Base-by-base conservation (phyloP, 2,329 filamentous ascomycete species). In the Bipolaris bicolor region DNA sequence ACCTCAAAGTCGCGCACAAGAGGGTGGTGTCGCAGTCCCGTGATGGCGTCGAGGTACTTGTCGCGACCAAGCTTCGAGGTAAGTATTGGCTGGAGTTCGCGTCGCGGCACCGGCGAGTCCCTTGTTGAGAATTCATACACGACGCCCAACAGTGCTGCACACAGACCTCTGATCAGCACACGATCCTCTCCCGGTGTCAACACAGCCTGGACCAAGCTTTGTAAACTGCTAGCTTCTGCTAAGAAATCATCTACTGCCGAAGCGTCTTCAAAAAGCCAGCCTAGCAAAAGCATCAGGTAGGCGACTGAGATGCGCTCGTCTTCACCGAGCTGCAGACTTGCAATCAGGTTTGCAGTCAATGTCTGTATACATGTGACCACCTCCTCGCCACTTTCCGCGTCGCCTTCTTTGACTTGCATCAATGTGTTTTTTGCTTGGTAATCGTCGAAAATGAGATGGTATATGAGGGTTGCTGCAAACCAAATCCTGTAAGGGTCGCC, bases 101-200 rank as follows among this genome's bases (percentile, higher is more conserved):
- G 83, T 59, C 95, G 85, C 5, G 94, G 86, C 49, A 99, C 89
- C 0, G 95, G 92, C 0, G 94, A 98, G 76, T 99, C 95, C 73
- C 96, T 97, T 0, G 94, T 97, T 9, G 94, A 98, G 71, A 98
- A 99, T 70, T 99, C 95, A 73, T 98, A 99, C 4, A 95, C 84
- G 18, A 96, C 88, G 9, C 94, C 95, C 1, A 98, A 82, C 0
- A 99, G 80, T 72, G 92, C 87, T 15, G 92, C 90, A 72, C 90
- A 92, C 11, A 99, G 82, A 1, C 95, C 95, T 63, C 91, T 90
- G 13, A 94, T 83, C 31, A 96, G 80, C 18, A 85, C 81, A 57
- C 87, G 88, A 11, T 86, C 86, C 26, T 62, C 65, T 9, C 75
- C 74, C 6, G 71, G 83, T 77, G 70, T 81, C 70, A 64, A 83